These are phyloP conservation scores for Fusarium sp. DNA, from an alignment of 2,329 filamentous ascomycete species.

Conservation along the genomic window DNA sequence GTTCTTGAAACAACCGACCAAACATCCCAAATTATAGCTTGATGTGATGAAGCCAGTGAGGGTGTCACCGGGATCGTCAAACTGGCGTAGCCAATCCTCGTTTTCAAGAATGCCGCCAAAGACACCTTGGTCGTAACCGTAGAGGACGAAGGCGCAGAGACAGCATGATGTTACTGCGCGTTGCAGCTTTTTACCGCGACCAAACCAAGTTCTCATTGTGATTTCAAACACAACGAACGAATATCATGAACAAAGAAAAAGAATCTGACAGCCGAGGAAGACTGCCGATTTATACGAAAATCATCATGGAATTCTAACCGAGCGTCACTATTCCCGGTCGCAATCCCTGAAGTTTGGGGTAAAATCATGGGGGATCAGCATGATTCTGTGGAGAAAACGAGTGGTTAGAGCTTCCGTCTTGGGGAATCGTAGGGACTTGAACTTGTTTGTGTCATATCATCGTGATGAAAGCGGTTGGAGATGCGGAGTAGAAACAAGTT, in stretches of 20 bases:
- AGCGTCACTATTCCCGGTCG: not conserved
- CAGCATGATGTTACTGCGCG: slow-evolving; percentile 37
- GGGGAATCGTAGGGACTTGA: not conserved
- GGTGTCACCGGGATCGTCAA: slow-evolving; percentile 42
- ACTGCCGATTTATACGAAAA: not conserved
- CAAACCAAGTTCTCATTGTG: slow-evolving; percentile 37
- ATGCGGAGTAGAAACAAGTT: not conserved
- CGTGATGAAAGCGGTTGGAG: not conserved
- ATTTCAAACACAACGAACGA: too few species aligned
- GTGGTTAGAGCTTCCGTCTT: not conserved
- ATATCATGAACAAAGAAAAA: too few species aligned
- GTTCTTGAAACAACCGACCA: slow-evolving; percentile 56
- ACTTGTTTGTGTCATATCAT: not conserved
- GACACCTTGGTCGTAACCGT: slow-evolving; percentile 62
- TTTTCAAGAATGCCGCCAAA: slow-evolving; percentile 61
- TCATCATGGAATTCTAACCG: not conserved
- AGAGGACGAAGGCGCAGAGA: slow-evolving; percentile 44
- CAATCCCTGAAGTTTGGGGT: not conserved
- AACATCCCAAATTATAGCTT: slow-evolving; percentile 55
- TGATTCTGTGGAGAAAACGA: not conserved
- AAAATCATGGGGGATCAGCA: not conserved
- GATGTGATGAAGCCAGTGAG: slow-evolving; percentile 47
- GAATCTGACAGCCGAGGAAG: accelerated
- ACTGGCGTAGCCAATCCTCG: slow-evolving; percentile 54
- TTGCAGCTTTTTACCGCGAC: slow-evolving; percentile 41